Evolutionary conservation across 345 rosid genomes (phyloP).

Genomic region (Eucalyptus urophylla): DNA sequence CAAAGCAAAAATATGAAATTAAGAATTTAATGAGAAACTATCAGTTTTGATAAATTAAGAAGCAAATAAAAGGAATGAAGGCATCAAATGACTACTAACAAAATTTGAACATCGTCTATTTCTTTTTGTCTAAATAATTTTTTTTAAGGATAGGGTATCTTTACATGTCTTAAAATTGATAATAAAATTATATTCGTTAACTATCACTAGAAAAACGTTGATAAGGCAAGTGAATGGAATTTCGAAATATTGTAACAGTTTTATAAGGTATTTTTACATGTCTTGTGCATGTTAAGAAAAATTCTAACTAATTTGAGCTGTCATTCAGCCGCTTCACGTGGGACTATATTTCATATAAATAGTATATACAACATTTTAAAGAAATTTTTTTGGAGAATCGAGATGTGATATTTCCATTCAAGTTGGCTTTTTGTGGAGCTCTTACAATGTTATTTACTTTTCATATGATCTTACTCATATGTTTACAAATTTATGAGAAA

Average conservation of each 20-base stretch:
- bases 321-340: not conserved
- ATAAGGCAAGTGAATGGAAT: not conserved
- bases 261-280: too few relatives aligned
- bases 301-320: not conserved
- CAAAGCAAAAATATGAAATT: not conserved
- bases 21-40: not conserved
- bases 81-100: not conserved
- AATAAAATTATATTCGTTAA: too few relatives aligned
- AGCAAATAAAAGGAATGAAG: not conserved
- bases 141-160: not conserved
- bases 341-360: not conserved
- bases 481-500: not conserved
- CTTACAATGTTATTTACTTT: not conserved
- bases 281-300: not conserved
- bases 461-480: not conserved
- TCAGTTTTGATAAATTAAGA: not conserved
- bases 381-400: not conserved
- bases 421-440: not conserved
- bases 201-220: not conserved
- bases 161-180: not conserved
- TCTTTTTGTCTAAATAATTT: not conserved
- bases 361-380: not conserved
- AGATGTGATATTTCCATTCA: not conserved
- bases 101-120: not conserved
- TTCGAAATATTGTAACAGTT: not conserved